Evolutionary conservation across 805 yeast species (phyloP).

Genomic region (Metschnikowia amazonensis): DNA sequence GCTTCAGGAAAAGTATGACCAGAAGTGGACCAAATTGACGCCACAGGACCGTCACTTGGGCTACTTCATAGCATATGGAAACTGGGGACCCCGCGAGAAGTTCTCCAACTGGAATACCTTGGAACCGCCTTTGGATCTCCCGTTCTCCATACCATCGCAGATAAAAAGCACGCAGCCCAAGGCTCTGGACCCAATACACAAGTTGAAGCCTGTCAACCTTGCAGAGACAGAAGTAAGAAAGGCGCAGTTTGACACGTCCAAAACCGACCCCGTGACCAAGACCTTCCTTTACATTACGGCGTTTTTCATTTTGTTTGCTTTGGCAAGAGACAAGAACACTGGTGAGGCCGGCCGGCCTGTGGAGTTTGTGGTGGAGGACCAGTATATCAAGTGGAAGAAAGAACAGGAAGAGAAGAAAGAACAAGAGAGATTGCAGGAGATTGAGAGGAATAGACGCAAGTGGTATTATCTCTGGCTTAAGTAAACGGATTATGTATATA

Average conservation of each 20-base stretch:
- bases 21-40: slow-evolving; percentile 53
- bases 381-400: slow-evolving; percentile 28
- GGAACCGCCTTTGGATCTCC: slow-evolving; percentile 55
- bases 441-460: slow-evolving; percentile 21
- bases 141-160: slow-evolving; percentile 46
- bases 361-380: slow-evolving; percentile 37
- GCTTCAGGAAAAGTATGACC: slow-evolving; percentile 46
- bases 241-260: slow-evolving; percentile 44
- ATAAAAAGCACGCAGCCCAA: slow-evolving; percentile 24
- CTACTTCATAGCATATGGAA: slow-evolving; percentile 63
- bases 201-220: slow-evolving; percentile 38
- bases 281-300: slow-evolving; percentile 47
- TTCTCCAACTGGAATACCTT: slow-evolving; percentile 44
- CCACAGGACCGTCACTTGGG: slow-evolving; percentile 50
- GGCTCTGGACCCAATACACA: slow-evolving; percentile 22
- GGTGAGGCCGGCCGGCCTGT: slow-evolving; percentile 44
- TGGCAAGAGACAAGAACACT: slow-evolving; percentile 50
- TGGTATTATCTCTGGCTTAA: slow-evolving; percentile 55
- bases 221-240: slow-evolving; percentile 43
- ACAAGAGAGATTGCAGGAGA: slow-evolving; percentile 16
- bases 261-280: slow-evolving; percentile 56
- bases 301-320: slow-evolving; percentile 47
- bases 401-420: slow-evolving; percentile 17
- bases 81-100: slow-evolving; percentile 66
- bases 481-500: slow-evolving; percentile 16